These are phyloP conservation scores for Hericium alpestre DNA, from an alignment of 768 basidiomycete genomes.

Conservation along the genomic window DNA sequence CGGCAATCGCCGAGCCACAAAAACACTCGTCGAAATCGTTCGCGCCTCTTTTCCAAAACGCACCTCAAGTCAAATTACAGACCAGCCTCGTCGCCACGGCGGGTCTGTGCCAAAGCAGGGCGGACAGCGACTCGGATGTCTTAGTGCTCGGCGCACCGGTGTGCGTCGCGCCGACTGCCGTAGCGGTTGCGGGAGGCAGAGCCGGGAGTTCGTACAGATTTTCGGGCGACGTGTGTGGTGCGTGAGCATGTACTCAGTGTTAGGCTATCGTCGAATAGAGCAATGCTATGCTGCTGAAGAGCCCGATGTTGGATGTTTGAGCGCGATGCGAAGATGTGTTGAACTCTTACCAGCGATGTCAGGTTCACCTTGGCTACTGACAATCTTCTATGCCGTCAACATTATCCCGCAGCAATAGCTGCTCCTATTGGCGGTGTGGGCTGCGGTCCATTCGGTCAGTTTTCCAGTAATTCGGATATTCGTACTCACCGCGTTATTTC, in stretches of 20 bases:
- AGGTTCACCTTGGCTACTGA: no score
- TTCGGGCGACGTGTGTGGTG: background rate
- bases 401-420: no score
- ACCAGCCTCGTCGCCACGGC: slow-evolving; percentile 1
- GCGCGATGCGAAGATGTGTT: no score
- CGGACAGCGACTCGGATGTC: slow-evolving; percentile 10
- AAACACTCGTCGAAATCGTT: background rate
- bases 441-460: no score
- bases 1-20: background rate
- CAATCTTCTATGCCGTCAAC: no score
- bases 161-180: slow-evolving; percentile 3
- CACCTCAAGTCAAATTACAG: slow-evolving; percentile 18
- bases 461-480: no score
- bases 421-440: no score
- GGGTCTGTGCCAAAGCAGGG: slow-evolving; percentile 16
- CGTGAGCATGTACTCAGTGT: background rate
- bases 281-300: no score
- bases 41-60: background rate
- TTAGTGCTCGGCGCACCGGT: slow-evolving; percentile 8
- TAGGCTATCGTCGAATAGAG: no score
- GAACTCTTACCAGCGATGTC: no score
- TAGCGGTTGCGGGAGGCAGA: slow-evolving; percentile 7
- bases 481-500: no score
- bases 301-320: no score
- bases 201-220: slow-evolving; percentile 13